Conservation (phyloP, 164 flowering plant genomes). For the Macadamia integrifolia region DNA sequence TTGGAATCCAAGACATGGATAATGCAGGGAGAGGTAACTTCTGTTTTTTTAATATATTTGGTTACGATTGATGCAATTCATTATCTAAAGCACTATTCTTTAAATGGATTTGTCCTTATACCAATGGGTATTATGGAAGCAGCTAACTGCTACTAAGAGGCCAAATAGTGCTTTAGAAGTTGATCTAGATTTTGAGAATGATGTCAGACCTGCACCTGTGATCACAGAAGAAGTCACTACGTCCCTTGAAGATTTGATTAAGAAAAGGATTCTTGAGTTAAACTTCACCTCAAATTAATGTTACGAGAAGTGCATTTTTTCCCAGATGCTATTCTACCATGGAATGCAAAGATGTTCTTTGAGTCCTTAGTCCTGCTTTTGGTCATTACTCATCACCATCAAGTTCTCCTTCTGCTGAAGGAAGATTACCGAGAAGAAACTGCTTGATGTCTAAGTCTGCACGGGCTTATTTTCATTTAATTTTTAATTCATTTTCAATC, state of each 20-base stretch:
- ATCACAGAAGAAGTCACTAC: constrained; percentile 82
- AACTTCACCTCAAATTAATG: not conserved
- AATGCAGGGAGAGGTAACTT: constrained; percentile 91
- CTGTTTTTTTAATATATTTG: not conserved
- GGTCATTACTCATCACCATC: no score
- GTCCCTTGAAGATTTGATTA: constrained; percentile 75
- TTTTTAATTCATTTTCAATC: no score
- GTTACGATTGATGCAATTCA: not conserved
- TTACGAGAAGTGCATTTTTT: not conserved
- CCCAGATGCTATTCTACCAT: not conserved
- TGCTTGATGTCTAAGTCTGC: no score
- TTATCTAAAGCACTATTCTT: no score
- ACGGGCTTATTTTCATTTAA: no score
- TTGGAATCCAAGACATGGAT: constrained; percentile 78
- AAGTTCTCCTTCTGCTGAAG: no score
- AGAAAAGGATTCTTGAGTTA: constrained; percentile 73
- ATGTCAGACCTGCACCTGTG: constrained; percentile 82
- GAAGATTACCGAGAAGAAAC: no score
- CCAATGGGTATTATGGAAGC: constrained; percentile 10
- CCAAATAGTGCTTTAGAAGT: constrained; percentile 94
- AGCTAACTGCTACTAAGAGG: constrained; percentile 83
- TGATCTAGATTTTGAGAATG: constrained; percentile 90
- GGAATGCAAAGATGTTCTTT: not conserved
- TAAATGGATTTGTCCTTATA: not conserved
- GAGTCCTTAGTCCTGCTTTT: no score